Evolutionary conservation across 176 grass and related monocot species (phyloP).

Genomic region (Cenchrus purpureus): DNA sequence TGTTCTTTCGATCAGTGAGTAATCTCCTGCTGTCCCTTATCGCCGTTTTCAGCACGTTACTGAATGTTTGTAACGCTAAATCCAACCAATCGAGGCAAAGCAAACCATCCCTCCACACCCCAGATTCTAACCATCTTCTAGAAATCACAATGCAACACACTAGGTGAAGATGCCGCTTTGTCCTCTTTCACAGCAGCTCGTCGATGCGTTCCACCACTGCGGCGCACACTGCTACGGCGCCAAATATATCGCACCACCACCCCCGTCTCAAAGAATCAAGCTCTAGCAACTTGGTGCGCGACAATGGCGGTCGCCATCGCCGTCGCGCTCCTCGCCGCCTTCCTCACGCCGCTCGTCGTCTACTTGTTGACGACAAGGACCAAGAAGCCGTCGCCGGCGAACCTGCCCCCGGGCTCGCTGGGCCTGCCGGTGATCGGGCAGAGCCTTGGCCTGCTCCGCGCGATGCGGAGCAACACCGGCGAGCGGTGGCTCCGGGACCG

Average conservation of each 20-base stretch:
- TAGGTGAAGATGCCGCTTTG: not conserved
- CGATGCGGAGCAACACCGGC: conserved; percentile 47
- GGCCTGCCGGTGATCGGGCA: conserved; percentile 60
- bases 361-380: not conserved
- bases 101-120: not conserved
- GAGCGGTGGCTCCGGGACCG: conserved; percentile 45
- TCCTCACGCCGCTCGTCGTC: not conserved
- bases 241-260: not conserved
- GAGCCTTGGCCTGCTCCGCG: conserved; percentile 55
- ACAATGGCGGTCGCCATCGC: not conserved
- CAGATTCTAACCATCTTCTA: not conserved
- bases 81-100: not conserved
- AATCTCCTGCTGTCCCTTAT: not conserved
- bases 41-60: not conserved
- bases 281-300: not conserved
- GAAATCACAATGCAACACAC: too few relatives aligned
- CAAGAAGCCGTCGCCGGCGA: conserved; percentile 29
- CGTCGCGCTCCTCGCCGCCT: not conserved
- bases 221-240: not conserved
- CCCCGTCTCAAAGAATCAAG: not conserved
- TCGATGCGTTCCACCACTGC: not conserved
- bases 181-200: not conserved
- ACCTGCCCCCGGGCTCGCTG: conserved; percentile 55
- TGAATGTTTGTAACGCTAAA: not conserved
- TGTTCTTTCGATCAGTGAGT: not conserved